Evolutionary conservation across 768 basidiomycete species (phyloP).

Genomic region (Kwoniella sp.): DNA sequence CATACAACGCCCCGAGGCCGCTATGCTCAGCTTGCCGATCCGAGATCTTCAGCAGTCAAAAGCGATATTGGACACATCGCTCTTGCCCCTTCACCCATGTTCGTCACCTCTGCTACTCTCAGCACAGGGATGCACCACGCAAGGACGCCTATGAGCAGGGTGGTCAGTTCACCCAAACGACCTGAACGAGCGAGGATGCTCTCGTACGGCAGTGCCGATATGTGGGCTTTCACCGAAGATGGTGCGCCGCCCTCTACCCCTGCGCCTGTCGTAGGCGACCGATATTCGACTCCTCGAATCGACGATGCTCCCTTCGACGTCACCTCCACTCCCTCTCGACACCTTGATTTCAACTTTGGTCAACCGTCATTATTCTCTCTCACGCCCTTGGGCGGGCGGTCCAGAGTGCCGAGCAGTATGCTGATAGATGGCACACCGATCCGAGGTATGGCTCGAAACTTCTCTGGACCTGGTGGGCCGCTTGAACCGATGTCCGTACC

Average conservation of each 20-base stretch:
- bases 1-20: constrained; percentile 26
- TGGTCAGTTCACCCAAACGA: constrained; percentile 29
- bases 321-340: constrained; percentile 47
- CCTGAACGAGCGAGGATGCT: constrained; percentile 45
- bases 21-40: constrained; percentile 37
- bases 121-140: constrained; percentile 6
- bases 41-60: constrained; percentile 42
- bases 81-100: constrained; percentile 49
- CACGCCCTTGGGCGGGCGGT: constrained; percentile 43
- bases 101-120: constrained; percentile 13
- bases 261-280: constrained; percentile 28
- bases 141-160: constrained; percentile 27
- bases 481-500: constrained; percentile 14
- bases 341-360: constrained; percentile 51
- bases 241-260: constrained; percentile 44
- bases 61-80: constrained; percentile 41
- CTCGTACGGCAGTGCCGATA: constrained; percentile 40
- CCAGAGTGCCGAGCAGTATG: constrained; percentile 32
- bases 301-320: constrained; percentile 51
- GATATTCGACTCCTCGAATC: constrained; percentile 44
- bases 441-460: constrained; percentile 19
- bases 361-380: constrained; percentile 47
- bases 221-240: constrained; percentile 41
- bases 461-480: constrained; percentile 14
- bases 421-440: constrained; percentile 26